Evolutionary conservation across 2,329 filamentous ascomycete species (phyloP).

Genomic region (Epichloe elymi): DNA sequence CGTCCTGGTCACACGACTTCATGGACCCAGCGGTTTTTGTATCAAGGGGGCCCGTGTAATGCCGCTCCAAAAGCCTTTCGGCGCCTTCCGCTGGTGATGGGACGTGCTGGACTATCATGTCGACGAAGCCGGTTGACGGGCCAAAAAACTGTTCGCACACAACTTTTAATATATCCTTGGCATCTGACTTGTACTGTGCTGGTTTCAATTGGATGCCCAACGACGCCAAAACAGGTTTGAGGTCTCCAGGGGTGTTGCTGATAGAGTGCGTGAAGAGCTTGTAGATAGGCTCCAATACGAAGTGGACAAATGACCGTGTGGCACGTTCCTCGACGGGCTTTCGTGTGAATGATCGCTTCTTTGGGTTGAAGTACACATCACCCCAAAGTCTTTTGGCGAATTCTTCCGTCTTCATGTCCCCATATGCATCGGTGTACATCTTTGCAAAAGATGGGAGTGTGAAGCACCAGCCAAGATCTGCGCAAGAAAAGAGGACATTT

Average conservation of each 20-base stretch:
- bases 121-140: conserved; percentile 76
- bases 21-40: conserved; percentile 70
- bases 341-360: conserved; percentile 79
- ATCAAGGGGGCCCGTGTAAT: conserved; percentile 86
- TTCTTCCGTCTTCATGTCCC: conserved; percentile 66
- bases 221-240: conserved; percentile 64
- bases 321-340: conserved; percentile 71
- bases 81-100: conserved; percentile 76
- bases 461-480: conserved; percentile 92
- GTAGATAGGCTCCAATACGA: conserved; percentile 92
- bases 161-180: conserved; percentile 73
- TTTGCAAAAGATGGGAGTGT: conserved; percentile 87
- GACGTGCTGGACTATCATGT: conserved; percentile 85
- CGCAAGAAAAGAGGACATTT: conserved; percentile 94
- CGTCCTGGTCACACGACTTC: conserved; percentile 72
- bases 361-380: conserved; percentile 90
- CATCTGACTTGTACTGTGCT: conserved; percentile 81
- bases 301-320: conserved; percentile 82
- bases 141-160: conserved; percentile 93
- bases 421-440: conserved; percentile 87
- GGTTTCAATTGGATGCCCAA: conserved; percentile 83
- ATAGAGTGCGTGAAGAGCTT: conserved; percentile 94
- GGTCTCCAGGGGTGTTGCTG: conserved; percentile 73
- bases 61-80: conserved; percentile 62
- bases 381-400: conserved; percentile 86